These are phyloP conservation scores for Arabis alpina DNA, from an alignment of 345 rosid genomes.

Conservation along the genomic window DNA sequence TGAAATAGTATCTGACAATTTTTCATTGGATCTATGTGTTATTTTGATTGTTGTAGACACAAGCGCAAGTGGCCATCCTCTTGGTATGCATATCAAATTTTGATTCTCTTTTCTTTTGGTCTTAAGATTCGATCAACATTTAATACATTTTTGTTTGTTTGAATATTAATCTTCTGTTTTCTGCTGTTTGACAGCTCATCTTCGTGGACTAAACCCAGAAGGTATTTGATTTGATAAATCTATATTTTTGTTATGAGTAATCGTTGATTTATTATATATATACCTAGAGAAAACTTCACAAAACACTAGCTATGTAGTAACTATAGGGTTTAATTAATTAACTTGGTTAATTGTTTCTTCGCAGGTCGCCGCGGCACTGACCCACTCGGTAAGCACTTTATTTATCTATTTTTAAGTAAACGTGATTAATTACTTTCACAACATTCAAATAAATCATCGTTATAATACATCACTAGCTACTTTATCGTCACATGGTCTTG, in stretches of 20 bases:
- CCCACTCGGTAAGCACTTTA: conserved; percentile 26
- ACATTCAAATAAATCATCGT: too few relatives aligned
- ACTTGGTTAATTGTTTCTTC: background rate
- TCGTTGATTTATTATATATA: background rate
- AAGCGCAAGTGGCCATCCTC: conserved; percentile 1
- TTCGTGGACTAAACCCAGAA: conserved; percentile 19
- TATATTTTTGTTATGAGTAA: background rate
- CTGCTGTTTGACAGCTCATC: conserved; percentile 19
- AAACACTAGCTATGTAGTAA: background rate
- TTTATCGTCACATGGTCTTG: too few relatives aligned
- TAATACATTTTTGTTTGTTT: background rate
- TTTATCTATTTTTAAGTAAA: too few relatives aligned
- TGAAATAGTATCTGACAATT: too few relatives aligned
- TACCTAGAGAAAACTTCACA: background rate
- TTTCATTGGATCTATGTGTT: too few relatives aligned
- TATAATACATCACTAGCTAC: too few relatives aligned
- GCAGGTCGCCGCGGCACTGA: conserved; percentile 24
- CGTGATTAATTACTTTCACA: too few relatives aligned
- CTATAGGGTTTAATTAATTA: background rate
- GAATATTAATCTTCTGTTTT: too few relatives aligned
- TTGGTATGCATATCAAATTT: background rate
- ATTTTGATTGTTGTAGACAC: too few relatives aligned
- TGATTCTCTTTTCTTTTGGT: background rate
- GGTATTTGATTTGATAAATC: conserved; percentile 8
- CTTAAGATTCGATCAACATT: background rate